phyloP scores from a whole-genome alignment of 2,329 filamentous ascomycete genomes.

The Fusarium luffae region DNA sequence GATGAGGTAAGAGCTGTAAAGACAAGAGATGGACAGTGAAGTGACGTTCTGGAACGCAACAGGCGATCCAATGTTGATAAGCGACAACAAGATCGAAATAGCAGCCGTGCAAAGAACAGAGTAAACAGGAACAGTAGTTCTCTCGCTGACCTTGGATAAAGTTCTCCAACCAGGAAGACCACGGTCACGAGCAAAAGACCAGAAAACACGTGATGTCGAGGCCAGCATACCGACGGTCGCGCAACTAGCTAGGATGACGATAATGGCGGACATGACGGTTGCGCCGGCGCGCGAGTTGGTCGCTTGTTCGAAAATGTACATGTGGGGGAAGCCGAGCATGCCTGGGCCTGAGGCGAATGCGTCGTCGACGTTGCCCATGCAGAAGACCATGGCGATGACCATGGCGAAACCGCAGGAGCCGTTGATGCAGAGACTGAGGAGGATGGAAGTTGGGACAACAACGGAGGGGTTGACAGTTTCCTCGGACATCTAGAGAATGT shows the following conservation, averaged over 20 bases:
- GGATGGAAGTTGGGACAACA: conserved; percentile 62
- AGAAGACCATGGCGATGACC: conserved; percentile 66
- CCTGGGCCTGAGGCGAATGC: conserved; percentile 59
- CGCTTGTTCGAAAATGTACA: conserved; percentile 66
- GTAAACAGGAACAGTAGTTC: conserved; percentile 46
- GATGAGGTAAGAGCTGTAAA: conserved; percentile 49
- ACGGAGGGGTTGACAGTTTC: conserved; percentile 60
- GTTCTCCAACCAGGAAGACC: conserved; percentile 48
- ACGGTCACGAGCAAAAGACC: conserved; percentile 59
- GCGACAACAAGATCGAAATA: conserved; percentile 47
- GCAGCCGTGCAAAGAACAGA: conserved; percentile 44
- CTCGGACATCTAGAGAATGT: conserved; percentile 53
- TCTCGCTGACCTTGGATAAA: conserved; percentile 43
- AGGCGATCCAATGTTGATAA: conserved; percentile 50
- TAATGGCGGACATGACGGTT: conserved; percentile 60
- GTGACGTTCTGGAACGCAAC: conserved; percentile 48
- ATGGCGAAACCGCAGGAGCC: conserved; percentile 65
- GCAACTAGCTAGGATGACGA: conserved; percentile 60
- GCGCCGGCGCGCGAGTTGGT: conserved; percentile 60
- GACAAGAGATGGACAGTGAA: conserved; percentile 46
- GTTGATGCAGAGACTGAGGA: conserved; percentile 61
- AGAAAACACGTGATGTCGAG: conserved; percentile 67
- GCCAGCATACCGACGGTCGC: conserved; percentile 65
- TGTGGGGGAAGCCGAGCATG: conserved; percentile 62
- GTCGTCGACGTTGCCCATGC: conserved; percentile 59